phyloP scores from a whole-genome alignment of 2,329 filamentous ascomycete genomes.

The Orbilia brochopaga region DNA sequence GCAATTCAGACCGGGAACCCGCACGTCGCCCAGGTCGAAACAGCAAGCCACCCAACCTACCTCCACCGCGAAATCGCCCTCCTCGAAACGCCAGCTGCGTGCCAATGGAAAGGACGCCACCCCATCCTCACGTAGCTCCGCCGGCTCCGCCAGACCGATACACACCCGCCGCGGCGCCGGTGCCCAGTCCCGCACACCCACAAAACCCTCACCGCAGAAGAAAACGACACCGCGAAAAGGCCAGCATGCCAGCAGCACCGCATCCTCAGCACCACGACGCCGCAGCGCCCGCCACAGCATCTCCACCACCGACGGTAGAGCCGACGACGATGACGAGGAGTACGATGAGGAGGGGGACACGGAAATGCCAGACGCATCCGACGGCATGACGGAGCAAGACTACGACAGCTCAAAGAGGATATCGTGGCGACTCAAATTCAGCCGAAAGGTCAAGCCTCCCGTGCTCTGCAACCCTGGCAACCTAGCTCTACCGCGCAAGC shows the following conservation, averaged over 20 bases:
- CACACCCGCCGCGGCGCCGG: slow-evolving; percentile 4
- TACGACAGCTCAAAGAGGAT: slow-evolving; percentile 56
- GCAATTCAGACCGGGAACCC: slow-evolving; percentile 57
- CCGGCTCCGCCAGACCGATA: slow-evolving; percentile 18
- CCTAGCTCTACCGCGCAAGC: slow-evolving; percentile 34
- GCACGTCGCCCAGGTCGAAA: slow-evolving; percentile 53
- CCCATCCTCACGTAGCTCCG: slow-evolving; percentile 20
- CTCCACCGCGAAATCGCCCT: slow-evolving; percentile 18
- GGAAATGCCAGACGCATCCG: slow-evolving; percentile 58
- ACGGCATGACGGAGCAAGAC: slow-evolving; percentile 66
- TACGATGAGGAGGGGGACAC: slow-evolving; percentile 38
- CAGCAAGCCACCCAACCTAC: slow-evolving; percentile 26
- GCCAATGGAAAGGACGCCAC: slow-evolving; percentile 14
- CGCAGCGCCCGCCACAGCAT: slow-evolving; percentile 30
- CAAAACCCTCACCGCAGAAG: slow-evolving; percentile 20
- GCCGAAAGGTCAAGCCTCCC: slow-evolving; percentile 50
- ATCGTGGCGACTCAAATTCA: slow-evolving; percentile 51
- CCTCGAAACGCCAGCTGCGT: slow-evolving; percentile 17
- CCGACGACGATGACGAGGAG: slow-evolving; percentile 25
- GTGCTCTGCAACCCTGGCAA: slow-evolving; percentile 42
- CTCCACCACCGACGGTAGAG: slow-evolving; percentile 15
- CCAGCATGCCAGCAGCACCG: slow-evolving; percentile 5
- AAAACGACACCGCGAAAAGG: slow-evolving; percentile 11
- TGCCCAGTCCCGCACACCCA: slow-evolving; percentile 9
- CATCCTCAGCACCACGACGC: slow-evolving; percentile 27